Base-by-base conservation (phyloP, 306 rosid species). In the Hippophae tibetana region DNA sequence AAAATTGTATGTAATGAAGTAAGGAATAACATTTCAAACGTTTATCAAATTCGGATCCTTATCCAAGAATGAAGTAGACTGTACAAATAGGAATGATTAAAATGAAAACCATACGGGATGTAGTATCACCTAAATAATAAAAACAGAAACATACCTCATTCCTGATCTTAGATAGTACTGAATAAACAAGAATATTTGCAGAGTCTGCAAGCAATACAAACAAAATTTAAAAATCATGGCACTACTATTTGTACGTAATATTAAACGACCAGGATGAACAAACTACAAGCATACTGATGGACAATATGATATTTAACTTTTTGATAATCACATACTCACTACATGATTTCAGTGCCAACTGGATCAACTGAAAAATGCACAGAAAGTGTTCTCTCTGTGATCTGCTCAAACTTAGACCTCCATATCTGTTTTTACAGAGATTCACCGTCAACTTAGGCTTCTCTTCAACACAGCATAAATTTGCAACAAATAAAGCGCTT, bases 331-430 rank as follows among this genome's bases (percentile, higher is more conserved):
- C 71, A 64, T 54, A 23, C 18, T 18, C 18, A 18, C 81, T 87
- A 87, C 96, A 90, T 90, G 58, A 87, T 73, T 84, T 87, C 95
- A 62, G 87, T 90, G 62, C 98, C 93, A 56, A 87, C 83, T 10
- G 96, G 98, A 72, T 87, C 92, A 62, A 87, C 86, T 40, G 79
- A 71, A 77, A 81, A 83, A 75, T 81, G 82, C 65, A 90, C 77
- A 54, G 89, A 74, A 44, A 90, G 51, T 58, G 74, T 84, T 74
- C 77, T 83, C 78, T 66, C 72, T 73, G 75, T 63, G 71, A 90
- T 76, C 27, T 84, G 81, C 81, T 81, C 80, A 67, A 90, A 82
- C 81, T 87, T 73, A 13, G 79, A 81, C 41, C 44, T 63, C 97
- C 97, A 87, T 62, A 83, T 71, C 97, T 90, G 76, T 60, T 72